Base-by-base conservation (phyloP, 768 basidiomycete genomes). In the Leccinum rimulosum region DNA sequence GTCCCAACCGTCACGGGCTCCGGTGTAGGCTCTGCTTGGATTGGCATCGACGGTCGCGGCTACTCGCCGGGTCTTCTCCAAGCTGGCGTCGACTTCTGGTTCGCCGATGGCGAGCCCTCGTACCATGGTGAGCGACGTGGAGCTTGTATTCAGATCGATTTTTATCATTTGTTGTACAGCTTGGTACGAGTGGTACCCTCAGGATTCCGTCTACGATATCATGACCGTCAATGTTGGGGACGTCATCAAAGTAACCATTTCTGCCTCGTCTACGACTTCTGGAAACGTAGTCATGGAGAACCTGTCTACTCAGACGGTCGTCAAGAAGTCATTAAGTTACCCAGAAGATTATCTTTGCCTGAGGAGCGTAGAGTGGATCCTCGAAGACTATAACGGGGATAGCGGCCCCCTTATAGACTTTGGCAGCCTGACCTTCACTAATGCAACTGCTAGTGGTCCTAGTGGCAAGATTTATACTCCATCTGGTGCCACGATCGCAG, bases 101-200 rank as follows among this genome's bases (percentile, higher is more conserved):
- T 56, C 17, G 14, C 36, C 2, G 8, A 27, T 27, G 58, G 56
- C 3, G 33, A 7, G 2, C 50, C 35, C 30, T 28, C 58, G 30
- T 64, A 59, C 36, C 52, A 56, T 52, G 57, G 60, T 59, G 15
- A 55, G 63, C 17, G 27, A 48, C 40, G 6, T 3, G 6, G 0
- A 36, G 6, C 7, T 1, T n/a, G 14, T 9, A 1, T 8, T 22
- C 38, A 9, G 19, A 36, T 48, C 30, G 11, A 6, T 50, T 57
- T 28, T 61, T 25, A 60, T 43, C 1, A 3, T 43, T 50, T 27
- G 15, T 40, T 36, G n/a, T 45, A 52, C 36, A 67, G 68, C 63
- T 55, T 69, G 68, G 68, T 68, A 60, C 47, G 61, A 68, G 22
- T 70, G 61, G 68, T 61, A 48, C 56, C 64, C 69, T 56, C 55